Conservation (phyloP, 139 green algal species). For the Auxenochlorella pyrenoidosa region DNA sequence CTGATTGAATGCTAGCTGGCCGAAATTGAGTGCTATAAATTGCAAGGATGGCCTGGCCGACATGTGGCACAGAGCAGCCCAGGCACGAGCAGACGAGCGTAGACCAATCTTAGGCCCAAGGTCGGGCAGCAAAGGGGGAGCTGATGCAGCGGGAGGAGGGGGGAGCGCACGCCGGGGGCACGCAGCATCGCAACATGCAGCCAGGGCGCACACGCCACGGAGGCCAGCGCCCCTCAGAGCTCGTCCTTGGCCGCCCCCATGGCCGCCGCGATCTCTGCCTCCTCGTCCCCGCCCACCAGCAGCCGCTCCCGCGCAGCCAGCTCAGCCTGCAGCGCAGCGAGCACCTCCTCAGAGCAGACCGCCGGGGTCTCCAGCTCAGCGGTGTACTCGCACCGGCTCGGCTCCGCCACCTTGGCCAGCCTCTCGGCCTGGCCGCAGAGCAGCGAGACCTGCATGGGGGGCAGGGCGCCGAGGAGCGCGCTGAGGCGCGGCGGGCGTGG, state of each 20-base stretch:
- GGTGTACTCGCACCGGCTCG: slow-evolving; percentile 80
- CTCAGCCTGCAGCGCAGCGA: slow-evolving; percentile 38
- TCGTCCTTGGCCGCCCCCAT: not conserved
- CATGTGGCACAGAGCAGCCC: no score
- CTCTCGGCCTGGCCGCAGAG: slow-evolving; percentile 70
- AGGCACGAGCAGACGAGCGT: no score
- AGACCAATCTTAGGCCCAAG: no score
- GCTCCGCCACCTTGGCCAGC: slow-evolving; percentile 76
- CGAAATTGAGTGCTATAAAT: no score
- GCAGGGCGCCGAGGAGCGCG: not conserved
- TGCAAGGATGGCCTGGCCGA: no score
- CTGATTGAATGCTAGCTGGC: no score
- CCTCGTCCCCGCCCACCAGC: slow-evolving; percentile 21
- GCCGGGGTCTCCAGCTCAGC: slow-evolving; percentile 70
- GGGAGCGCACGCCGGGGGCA: no score
- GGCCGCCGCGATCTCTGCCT: slow-evolving; percentile 4
- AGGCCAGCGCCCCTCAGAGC: not conserved
- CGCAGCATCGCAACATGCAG: no score
- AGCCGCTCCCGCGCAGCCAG: slow-evolving; percentile 39
- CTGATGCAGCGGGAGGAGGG: no score
- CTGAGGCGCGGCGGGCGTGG: not conserved
- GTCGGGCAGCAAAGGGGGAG: no score
- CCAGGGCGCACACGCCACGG: no score
- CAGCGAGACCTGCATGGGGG: slow-evolving; percentile 53
- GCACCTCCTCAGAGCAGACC: slow-evolving; percentile 62